A percentile compares a stretch with the other conserved stretches of the same genome.
phyloP scores from a whole-genome alignment of 495 filamentous ascomycete genomes.

The Podospora appendiculata region DNA sequence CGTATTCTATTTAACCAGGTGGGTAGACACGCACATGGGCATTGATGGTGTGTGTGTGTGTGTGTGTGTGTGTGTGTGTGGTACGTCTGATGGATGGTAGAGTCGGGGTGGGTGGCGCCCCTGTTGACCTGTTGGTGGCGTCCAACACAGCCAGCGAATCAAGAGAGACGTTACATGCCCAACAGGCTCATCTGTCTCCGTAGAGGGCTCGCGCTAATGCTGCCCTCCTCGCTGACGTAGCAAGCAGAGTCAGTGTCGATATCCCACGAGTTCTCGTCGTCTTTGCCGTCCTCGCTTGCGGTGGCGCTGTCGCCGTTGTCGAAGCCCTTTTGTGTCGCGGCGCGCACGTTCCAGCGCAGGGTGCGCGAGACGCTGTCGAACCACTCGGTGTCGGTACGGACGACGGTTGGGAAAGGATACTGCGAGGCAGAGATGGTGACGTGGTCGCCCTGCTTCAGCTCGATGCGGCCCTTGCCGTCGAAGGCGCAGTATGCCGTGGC shows the following conservation, averaged over 20 bases:
- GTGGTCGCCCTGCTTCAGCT: conserved; percentile 84
- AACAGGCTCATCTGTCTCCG: conserved; percentile 61
- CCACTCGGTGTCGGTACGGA: conserved; percentile 77
- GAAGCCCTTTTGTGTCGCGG: conserved; percentile 79
- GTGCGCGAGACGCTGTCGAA: conserved; percentile 88
- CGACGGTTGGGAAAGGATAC: conserved; percentile 93
- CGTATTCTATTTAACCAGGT: no score
- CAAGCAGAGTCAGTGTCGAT: conserved; percentile 74
- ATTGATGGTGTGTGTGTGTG: no score
- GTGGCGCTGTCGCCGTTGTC: conserved; percentile 33
- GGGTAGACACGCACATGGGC: no score
- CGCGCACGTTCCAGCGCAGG: conserved; percentile 85
- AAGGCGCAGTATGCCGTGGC: conserved; percentile 93
- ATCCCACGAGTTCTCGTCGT: conserved; percentile 60
- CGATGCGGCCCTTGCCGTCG: conserved; percentile 90
- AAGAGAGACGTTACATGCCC: conserved; percentile 7
- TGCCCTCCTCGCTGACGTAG: conserved; percentile 56
- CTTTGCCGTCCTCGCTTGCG: conserved; percentile 25
- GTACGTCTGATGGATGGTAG: no score
- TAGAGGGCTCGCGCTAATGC: conserved; percentile 55
- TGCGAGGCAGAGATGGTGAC: conserved; percentile 90
- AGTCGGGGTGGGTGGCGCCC: no score
- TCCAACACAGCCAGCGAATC: no score
- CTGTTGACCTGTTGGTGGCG: no score
- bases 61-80: no score